Conservation (phyloP, 2,329 filamentous ascomycete species). For the Magnaporthiopsis incrustans region DNA sequence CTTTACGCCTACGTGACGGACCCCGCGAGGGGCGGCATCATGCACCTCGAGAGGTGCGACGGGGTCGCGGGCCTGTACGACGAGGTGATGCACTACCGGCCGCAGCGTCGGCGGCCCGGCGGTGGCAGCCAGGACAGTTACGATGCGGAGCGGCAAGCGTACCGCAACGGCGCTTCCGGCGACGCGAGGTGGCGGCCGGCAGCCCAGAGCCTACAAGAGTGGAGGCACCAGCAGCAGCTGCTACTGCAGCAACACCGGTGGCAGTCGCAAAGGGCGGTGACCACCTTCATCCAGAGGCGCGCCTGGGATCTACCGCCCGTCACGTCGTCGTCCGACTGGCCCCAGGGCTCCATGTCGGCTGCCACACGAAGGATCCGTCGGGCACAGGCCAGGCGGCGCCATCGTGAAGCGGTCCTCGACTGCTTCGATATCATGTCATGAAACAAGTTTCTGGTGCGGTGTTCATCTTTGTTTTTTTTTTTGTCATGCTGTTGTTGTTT, state of each 20-base stretch:
- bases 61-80: slow-evolving; percentile 19
- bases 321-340: not conserved
- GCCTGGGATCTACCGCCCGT: not conserved
- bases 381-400: slow-evolving; percentile 1
- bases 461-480: not conserved
- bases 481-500: too few relatives aligned
- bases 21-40: slow-evolving; percentile 54
- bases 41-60: slow-evolving; percentile 48
- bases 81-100: slow-evolving; percentile 17
- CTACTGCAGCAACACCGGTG: not conserved
- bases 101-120: too few relatives aligned
- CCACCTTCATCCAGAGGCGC: not conserved
- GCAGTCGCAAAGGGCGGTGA: not conserved
- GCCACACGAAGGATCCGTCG: not conserved
- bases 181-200: not conserved
- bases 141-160: not conserved
- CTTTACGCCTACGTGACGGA: slow-evolving; percentile 65
- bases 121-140: not conserved
- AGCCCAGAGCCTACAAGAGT: not conserved
- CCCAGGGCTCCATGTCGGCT: not conserved
- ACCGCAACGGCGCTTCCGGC: not conserved
- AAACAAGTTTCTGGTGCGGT: not conserved
- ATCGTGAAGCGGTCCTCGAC: slow-evolving; percentile 1
- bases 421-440: not conserved
- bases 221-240: not conserved